Percentiles rank a stretch among this genome's conserved stretches.
phyloP scores from a whole-genome alignment of 768 basidiomycete genomes.

The Boletus huronensis region DNA sequence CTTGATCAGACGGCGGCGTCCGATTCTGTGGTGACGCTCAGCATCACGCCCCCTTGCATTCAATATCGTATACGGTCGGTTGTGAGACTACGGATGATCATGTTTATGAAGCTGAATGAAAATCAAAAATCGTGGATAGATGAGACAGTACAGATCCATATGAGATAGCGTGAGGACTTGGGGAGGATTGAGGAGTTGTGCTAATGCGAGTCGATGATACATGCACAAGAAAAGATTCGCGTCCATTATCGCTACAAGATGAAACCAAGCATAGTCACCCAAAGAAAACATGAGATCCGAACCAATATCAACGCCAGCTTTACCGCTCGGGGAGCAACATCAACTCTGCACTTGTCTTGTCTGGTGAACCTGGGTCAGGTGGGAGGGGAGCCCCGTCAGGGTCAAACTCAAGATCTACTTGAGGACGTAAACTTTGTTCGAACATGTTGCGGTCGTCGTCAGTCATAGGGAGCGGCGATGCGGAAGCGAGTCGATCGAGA shows the following conservation, averaged over 20 bases:
- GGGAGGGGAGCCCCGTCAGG: conserved; percentile 41
- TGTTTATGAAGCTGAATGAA: not conserved
- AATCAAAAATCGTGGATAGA: conserved; percentile 9
- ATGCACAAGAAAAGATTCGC: conserved; percentile 15
- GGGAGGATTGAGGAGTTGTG: not conserved
- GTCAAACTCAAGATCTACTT: conserved; percentile 32
- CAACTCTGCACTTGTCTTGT: conserved; percentile 39
- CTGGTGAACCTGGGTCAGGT: conserved; percentile 40
- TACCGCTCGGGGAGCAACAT: conserved; percentile 47
- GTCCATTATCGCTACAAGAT: conserved; percentile 21
- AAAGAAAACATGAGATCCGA: not conserved
- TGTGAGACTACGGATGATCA: not conserved
- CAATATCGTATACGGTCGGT: not conserved
- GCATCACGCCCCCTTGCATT: not conserved
- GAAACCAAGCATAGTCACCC: not conserved
- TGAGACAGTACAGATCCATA: conserved; percentile 13
- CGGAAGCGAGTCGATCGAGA: conserved; percentile 38
- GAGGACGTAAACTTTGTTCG: conserved; percentile 14
- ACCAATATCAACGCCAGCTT: not conserved
- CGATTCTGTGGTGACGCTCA: not conserved
- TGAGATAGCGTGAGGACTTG: conserved; percentile 9
- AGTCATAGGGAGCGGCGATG: conserved; percentile 36
- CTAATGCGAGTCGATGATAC: conserved; percentile 15
- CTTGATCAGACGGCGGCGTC: not conserved
- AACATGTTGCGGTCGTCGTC: conserved; percentile 27